Base-by-base conservation (phyloP, 1,284 basidiomycete species). In the Leccinum huronense region DNA sequence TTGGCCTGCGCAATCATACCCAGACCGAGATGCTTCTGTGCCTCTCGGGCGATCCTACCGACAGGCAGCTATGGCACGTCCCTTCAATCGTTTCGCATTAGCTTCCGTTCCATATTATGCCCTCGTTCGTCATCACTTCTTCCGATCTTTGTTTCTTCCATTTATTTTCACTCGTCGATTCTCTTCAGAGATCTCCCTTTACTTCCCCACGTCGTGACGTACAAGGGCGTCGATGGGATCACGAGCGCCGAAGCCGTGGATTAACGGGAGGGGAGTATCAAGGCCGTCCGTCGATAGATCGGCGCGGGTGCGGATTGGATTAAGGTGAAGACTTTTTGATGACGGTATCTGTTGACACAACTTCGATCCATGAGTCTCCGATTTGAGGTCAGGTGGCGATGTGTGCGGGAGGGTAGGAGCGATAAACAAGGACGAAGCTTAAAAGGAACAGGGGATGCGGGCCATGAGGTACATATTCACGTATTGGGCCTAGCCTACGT, bases 281-380 rank as follows among this genome's bases (percentile, higher is more conserved):
- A 80, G 63, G 86, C 81, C 11, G 85, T 88, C 3, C 78, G 87
- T 54, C 80, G 80, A 65, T 87, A 88, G 69, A 81, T 89, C 63
- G 86, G 87, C 27, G 83, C 86, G n/a, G 87, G 87, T 5, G 86
- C 86, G 5, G 87, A 89, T 74, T 86, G 84, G 83, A 83, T 87
- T 67, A 85, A 86, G 83, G 81, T 83, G 57, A 40, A 7, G 16
- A 38, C 7, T 11, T 38, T 38, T 13, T 10, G n/a, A 13, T 19
- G 45, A 16, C 16, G 16, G 30, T 54, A 16, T 51, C 57, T 53
- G 42, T 64, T 31, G 31, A 8, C 31, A 31, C 31, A 31, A 31
- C 31, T 31, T 31, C 31, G 7, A 31, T 31, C 31, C 31, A 31
- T 31, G 31, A 1, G 31, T 31, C 31, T 31, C 31, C 7, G 31